Conservation (phyloP, 2,329 filamentous ascomycete genomes). For the Thermothelomyces thermophilus region DNA sequence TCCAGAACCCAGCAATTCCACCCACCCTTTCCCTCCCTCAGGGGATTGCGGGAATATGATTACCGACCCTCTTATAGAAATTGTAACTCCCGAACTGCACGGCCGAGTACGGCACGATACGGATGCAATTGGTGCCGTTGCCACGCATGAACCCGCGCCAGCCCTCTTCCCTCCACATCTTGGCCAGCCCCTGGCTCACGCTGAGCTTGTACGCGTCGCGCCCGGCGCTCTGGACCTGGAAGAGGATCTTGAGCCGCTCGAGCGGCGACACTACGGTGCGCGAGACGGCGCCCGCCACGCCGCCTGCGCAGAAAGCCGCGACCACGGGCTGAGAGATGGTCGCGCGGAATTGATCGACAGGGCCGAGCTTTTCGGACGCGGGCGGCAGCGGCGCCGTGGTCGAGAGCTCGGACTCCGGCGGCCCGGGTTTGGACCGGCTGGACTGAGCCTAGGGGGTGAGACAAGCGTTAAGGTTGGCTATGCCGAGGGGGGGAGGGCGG, state of each 20-base stretch:
- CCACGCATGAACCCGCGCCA: conserved; percentile 97
- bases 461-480: neutral
- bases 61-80: conserved; percentile 81
- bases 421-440: conserved; percentile 1
- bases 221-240: conserved; percentile 87
- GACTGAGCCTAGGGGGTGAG: neutral
- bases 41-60: neutral
- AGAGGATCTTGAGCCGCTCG: conserved; percentile 94
- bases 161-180: conserved; percentile 96
- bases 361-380: conserved; percentile 26
- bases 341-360: conserved; percentile 35
- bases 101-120: conserved; percentile 95
- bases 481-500: neutral
- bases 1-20: too few species aligned
- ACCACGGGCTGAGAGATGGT: conserved; percentile 73
- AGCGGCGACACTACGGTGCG: conserved; percentile 94
- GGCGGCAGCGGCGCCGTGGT: conserved; percentile 11
- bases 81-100: conserved; percentile 99
- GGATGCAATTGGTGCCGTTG: conserved; percentile 96
- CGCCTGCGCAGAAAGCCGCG: conserved; percentile 89
- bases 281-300: conserved; percentile 92
- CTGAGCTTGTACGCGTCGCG: conserved; percentile 91
- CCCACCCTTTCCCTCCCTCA: neutral
- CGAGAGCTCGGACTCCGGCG: neutral
- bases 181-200: conserved; percentile 77